Conservation (phyloP, 2,329 filamentous ascomycete genomes). For the Trichoderma lentiforme region DNA sequence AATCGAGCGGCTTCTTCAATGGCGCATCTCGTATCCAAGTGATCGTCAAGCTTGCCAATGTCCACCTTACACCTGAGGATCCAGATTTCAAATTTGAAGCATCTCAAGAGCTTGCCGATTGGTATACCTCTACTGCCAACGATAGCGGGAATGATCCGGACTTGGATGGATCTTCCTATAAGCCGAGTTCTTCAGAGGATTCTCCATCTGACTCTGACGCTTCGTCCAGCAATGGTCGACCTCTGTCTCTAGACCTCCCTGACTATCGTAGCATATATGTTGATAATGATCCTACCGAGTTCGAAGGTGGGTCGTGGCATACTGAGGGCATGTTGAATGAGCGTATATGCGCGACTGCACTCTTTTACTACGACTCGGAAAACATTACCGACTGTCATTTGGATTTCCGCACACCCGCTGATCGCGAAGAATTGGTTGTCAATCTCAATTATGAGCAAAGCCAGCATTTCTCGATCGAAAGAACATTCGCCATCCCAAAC, state of each 20-base stretch:
- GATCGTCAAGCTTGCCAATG: conserved; percentile 61
- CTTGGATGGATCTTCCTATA: not conserved
- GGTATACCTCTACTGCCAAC: not conserved
- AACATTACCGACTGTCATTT: conserved; percentile 56
- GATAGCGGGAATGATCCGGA: not conserved
- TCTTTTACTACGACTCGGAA: conserved; percentile 59
- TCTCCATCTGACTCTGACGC: not conserved
- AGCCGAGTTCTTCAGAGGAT: not conserved
- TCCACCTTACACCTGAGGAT: conserved; percentile 57
- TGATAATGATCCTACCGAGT: conserved; percentile 27
- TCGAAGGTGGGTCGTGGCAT: conserved; percentile 49
- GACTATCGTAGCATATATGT: not conserved
- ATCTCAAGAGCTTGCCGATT: not conserved
- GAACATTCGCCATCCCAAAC: conserved; percentile 34
- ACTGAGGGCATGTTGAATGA: conserved; percentile 48
- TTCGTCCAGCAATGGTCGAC: not conserved
- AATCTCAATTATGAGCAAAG: conserved; percentile 31
- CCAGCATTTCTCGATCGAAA: conserved; percentile 34
- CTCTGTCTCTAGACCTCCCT: not conserved
- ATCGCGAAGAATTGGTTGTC: conserved; percentile 28
- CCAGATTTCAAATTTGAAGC: conserved; percentile 30
- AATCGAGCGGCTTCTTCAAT: conserved; percentile 30
- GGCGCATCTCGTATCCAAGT: conserved; percentile 48
- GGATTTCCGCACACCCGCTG: conserved; percentile 45
- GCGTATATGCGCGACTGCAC: conserved; percentile 59